Conservation (phyloP, 371 early-diverging fungal genomes). For the Apophysomyces elegans region DNA sequence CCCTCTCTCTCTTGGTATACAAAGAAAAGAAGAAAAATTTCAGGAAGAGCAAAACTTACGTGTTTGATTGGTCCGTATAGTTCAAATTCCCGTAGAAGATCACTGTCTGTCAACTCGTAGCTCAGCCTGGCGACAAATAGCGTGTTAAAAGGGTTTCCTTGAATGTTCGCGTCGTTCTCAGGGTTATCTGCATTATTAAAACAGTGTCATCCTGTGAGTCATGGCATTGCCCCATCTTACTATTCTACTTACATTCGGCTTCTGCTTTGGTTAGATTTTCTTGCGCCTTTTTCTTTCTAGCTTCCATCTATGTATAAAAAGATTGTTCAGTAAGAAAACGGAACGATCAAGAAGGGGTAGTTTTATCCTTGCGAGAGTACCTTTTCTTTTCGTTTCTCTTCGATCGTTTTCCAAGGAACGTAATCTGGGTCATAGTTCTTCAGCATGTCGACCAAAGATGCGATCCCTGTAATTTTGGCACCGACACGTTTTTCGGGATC, state of each 20-base stretch:
- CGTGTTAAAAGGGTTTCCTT: slow-evolving; percentile 92
- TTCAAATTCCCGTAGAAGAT: slow-evolving; percentile 82
- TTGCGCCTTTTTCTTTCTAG: slow-evolving; percentile 59
- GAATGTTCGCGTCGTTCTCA: slow-evolving; percentile 66
- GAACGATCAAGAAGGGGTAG: neutral
- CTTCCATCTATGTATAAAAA: slow-evolving; percentile 44
- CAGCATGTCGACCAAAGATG: slow-evolving; percentile 62
- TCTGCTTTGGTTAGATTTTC: slow-evolving; percentile 61
- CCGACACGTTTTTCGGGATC: slow-evolving; percentile 69
- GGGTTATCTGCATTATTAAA: slow-evolving; percentile 64
- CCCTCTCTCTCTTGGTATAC: too few species aligned
- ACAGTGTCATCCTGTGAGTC: neutral
- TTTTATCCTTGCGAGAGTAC: slow-evolving; percentile 33
- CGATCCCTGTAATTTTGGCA: slow-evolving; percentile 69
- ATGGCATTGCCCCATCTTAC: too few species aligned
- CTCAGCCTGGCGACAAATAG: slow-evolving; percentile 88
- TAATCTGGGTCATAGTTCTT: slow-evolving; percentile 74
- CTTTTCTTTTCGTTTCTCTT: slow-evolving; percentile 72
- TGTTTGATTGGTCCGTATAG: slow-evolving; percentile 82
- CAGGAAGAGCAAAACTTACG: slow-evolving; percentile 45
- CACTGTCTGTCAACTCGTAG: slow-evolving; percentile 83
- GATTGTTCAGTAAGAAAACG: neutral
- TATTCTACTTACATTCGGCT: slow-evolving; percentile 50
- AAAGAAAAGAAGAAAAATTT: too few species aligned
- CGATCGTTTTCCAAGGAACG: slow-evolving; percentile 73